These are phyloP conservation scores for Trichocladium uniseriatum DNA, from an alignment of 495 filamentous ascomycete genomes.

Conservation along the genomic window DNA sequence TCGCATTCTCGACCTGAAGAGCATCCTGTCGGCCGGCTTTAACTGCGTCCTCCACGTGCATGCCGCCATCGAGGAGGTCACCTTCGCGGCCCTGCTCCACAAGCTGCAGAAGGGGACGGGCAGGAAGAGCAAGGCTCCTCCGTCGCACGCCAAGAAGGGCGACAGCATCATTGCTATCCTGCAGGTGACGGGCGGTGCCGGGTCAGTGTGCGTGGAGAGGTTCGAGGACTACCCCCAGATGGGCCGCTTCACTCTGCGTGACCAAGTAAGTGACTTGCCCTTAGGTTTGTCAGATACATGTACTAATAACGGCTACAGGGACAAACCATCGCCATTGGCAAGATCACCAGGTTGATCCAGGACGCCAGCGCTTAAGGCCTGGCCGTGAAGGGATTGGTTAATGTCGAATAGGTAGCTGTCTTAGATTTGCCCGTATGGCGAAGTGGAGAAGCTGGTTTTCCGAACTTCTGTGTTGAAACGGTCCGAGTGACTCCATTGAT, in stretches of 20 bases:
- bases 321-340: conserved; percentile 94
- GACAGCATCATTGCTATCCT: conserved; percentile 89
- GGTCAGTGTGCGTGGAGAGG: conserved; percentile 80
- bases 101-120: conserved; percentile 95
- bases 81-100: conserved; percentile 75
- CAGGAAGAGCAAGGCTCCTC: conserved; percentile 83
- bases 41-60: conserved; percentile 87
- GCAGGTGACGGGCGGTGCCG: conserved; percentile 74
- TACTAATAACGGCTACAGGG: conserved; percentile 44
- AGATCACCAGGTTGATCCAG: conserved; percentile 74
- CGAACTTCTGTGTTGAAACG: too few relatives aligned
- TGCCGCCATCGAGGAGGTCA: conserved; percentile 92
- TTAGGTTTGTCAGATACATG: too few relatives aligned
- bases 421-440: too few relatives aligned
- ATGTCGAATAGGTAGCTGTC: background rate
- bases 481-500: too few relatives aligned
- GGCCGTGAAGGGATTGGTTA: background rate
- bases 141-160: conserved; percentile 84
- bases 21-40: conserved; percentile 70
- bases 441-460: too few relatives aligned
- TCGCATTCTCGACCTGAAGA: conserved; percentile 87
- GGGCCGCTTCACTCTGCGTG: conserved; percentile 88
- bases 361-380: conserved; percentile 21
- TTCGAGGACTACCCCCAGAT: conserved; percentile 93
- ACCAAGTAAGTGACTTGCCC: conserved; percentile 55